These are phyloP conservation scores for Paraphoma sp. DNA, from an alignment of 2,329 filamentous ascomycete species.

Conservation along the genomic window DNA sequence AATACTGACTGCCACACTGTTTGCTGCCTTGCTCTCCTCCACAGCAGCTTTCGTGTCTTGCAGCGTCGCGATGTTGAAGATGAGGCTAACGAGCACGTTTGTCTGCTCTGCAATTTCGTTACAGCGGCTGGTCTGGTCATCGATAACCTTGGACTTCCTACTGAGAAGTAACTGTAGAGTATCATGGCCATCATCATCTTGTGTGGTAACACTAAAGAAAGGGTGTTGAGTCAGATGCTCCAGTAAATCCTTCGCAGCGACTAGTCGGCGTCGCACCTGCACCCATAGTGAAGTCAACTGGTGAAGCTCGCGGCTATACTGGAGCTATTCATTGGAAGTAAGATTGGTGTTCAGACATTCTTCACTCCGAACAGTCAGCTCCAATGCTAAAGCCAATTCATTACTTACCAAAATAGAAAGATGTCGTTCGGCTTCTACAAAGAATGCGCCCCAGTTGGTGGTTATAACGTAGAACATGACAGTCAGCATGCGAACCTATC, in stretches of 20 bases:
- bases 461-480: conserved; percentile 7
- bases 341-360: conserved; percentile 12
- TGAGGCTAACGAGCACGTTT: conserved; percentile 18
- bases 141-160: conserved; percentile 6
- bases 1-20: conserved; percentile 13
- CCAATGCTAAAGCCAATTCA: not conserved
- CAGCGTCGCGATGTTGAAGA: conserved; percentile 18
- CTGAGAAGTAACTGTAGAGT: not conserved
- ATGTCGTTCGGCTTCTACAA: conserved; percentile 10
- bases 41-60: conserved; percentile 19
- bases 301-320: conserved; percentile 13
- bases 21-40: conserved; percentile 19
- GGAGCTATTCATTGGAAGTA: conserved; percentile 7
- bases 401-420: conserved; percentile 6
- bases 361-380: conserved; percentile 3
- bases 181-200: not conserved
- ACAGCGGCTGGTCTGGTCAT: conserved; percentile 16
- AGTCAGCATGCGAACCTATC: conserved; percentile 8
- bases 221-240: conserved; percentile 12
- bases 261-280: conserved; percentile 11
- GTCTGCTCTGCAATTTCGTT: conserved; percentile 15
- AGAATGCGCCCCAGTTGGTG: conserved; percentile 5
- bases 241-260: conserved; percentile 8
- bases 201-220: not conserved
- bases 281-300: conserved; percentile 15